phyloP scores from a whole-genome alignment of 257 asterid genomes.

The Fraxinus pennsylvanica region DNA sequence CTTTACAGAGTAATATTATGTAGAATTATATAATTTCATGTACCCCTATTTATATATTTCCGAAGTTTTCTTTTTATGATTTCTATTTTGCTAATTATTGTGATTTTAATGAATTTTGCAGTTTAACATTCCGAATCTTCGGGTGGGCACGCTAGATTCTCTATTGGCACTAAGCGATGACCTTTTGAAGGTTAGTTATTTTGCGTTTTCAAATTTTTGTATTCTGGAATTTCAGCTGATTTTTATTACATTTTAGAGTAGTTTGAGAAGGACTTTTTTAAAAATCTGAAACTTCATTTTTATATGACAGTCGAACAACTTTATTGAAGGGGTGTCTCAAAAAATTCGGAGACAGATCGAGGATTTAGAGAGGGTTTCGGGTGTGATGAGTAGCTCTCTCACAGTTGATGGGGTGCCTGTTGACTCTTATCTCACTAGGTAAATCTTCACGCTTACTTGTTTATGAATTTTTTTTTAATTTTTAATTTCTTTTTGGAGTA shows the following conservation, averaged over 20 bases:
- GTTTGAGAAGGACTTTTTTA: background rate
- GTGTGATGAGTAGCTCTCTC: conserved; percentile 72
- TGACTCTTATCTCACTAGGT: conserved; percentile 90
- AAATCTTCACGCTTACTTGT: conserved; percentile 2
- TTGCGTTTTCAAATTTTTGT: background rate
- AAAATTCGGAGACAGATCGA: conserved; percentile 88
- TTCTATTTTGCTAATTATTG: background rate
- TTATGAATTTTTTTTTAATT: conserved; percentile 3
- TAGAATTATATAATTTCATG: no score
- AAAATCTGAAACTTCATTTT: background rate
- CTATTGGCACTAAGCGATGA: conserved; percentile 82
- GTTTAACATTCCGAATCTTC: conserved; percentile 92
- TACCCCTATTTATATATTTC: background rate
- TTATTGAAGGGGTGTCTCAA: conserved; percentile 83
- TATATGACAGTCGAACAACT: conserved; percentile 69
- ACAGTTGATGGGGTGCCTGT: conserved; percentile 96
- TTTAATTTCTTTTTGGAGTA: conserved; percentile 1
- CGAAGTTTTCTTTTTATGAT: conserved; percentile 28
- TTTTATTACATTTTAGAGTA: conserved; percentile 21
- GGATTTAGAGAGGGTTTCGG: conserved; percentile 85
- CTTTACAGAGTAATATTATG: conserved; percentile 68
- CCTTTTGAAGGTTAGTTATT: conserved; percentile 58
- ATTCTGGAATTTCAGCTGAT: conserved; percentile 1
- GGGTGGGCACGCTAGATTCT: conserved; percentile 87
- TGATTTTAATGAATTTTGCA: conserved; percentile 34